Evolutionary conservation across 495 filamentous ascomycete species (phyloP).

Genomic region (Hamigera avellanea): DNA sequence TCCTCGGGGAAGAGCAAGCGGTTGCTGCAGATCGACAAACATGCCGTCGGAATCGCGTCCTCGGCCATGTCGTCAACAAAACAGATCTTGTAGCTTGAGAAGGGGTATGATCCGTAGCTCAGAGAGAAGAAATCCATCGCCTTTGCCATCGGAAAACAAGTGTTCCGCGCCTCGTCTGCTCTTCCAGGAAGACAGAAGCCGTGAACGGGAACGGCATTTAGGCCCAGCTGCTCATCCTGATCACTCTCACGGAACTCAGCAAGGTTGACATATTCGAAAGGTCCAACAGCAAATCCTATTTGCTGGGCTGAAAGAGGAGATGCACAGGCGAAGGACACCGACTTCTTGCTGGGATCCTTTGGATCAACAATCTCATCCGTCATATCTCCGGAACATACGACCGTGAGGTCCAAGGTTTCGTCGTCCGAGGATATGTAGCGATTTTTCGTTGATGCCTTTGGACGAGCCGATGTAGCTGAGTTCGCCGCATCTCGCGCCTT

Average conservation of each 20-base stretch:
- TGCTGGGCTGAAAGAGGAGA: conserved; percentile 70
- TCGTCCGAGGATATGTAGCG: conserved; percentile 55
- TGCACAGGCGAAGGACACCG: conserved; percentile 63
- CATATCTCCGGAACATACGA: conserved; percentile 81
- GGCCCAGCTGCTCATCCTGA: conserved; percentile 78
- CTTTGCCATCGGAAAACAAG: conserved; percentile 62
- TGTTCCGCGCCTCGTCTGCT: conserved; percentile 67
- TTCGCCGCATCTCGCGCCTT: conserved; percentile 16
- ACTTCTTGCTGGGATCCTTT: conserved; percentile 65
- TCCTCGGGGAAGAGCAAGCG: conserved; percentile 72
- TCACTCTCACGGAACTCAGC: conserved; percentile 81
- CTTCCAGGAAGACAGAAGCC: conserved; percentile 84
- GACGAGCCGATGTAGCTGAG: conserved; percentile 6
- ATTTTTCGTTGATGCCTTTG: conserved; percentile 11
- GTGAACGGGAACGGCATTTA: conserved; percentile 71
- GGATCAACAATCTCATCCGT: conserved; percentile 70
- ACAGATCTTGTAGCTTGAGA: conserved; percentile 75
- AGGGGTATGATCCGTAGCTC: conserved; percentile 77
- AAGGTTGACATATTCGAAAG: conserved; percentile 87
- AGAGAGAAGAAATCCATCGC: conserved; percentile 81
- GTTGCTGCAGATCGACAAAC: conserved; percentile 77
- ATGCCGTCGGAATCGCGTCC: conserved; percentile 65
- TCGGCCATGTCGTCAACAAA: conserved; percentile 80
- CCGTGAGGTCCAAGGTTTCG: conserved; percentile 71
- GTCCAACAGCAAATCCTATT: conserved; percentile 83